Evolutionary conservation across 805 yeast species (phyloP), one percentile per base, ranked within the genome.

Genomic region (Lipomyces anomalus): DNA sequence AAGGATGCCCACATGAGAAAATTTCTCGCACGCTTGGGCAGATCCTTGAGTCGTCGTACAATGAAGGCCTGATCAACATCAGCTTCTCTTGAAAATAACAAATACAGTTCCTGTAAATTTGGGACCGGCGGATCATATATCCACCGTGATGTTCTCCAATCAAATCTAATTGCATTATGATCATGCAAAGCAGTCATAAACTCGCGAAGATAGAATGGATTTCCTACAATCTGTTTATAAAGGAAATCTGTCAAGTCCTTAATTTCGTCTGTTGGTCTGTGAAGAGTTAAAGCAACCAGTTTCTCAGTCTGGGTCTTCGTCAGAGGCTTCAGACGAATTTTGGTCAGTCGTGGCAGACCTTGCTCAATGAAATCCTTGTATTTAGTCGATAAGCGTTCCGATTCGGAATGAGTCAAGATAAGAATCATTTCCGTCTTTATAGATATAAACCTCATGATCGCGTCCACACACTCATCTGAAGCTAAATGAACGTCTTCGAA

Each of bases 1-100:
- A 52, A 40, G 17, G 50, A 43, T 4, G 56, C 56, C 56, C 56
- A 52, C 9, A 24, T 35, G 35, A 52, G 36, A 21, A 52, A 52
- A 21, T 39, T 44, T 6, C 42, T 30, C 17, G 46, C 35, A 11
- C 51, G 41, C 18, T 44, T 44, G n/a, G 56, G 55, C 32, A 44
- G 43, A 17, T 50, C 55, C 6, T 43, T 42, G 22, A 52, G 42
- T 33, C 52, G 46, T 7, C 50, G 28, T 9, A 52, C 22, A 17
- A 51, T 36, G 32, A 51, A 47, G 9, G 47, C 11, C 16, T 36
- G 32, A 39, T 51, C 55, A 7, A 51, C 20, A 9, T 50, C 55
- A 1, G 52, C 21, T 7, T 16, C 20, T 3, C 35, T 18, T 20
- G 46, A 21, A 30, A 48, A 50, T n/a, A 13, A 22, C 13, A 23